phyloP scores from a whole-genome alignment of 768 basidiomycete species.

The Trametes cubensis region DNA sequence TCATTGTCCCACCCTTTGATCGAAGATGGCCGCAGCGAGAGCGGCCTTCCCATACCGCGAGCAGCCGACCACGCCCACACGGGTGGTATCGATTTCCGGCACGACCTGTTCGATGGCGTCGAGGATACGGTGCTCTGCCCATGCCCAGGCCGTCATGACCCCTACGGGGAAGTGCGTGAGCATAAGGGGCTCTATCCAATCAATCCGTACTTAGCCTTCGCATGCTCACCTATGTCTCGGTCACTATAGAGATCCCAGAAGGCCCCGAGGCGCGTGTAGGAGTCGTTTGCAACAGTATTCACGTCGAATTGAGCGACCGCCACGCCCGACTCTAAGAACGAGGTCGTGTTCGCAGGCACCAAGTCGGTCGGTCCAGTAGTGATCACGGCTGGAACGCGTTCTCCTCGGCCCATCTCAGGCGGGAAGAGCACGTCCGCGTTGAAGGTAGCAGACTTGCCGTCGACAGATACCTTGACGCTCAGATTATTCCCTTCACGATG shows the following conservation, averaged over 20 bases:
- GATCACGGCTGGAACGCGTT: slow-evolving; percentile 9
- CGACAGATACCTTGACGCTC: slow-evolving; percentile 4
- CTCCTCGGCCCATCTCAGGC: not conserved
- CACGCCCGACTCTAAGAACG: slow-evolving; percentile 16
- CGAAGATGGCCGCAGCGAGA: slow-evolving; percentile 15
- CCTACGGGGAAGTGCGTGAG: not conserved
- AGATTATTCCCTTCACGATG: slow-evolving; percentile 6
- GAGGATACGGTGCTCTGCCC: slow-evolving; percentile 12
- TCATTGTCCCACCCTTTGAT: not conserved
- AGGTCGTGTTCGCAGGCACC: not conserved
- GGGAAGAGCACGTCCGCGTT: slow-evolving; percentile 10
- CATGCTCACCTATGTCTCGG: slow-evolving; percentile 10
- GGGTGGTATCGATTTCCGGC: slow-evolving; percentile 5
- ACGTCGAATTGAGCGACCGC: slow-evolving; percentile 12
- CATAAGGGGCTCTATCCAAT: not conserved
- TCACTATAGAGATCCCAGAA: slow-evolving; percentile 14
- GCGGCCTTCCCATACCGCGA: slow-evolving; percentile 15
- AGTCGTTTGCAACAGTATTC: slow-evolving; percentile 8
- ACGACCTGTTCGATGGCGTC: slow-evolving; percentile 16
- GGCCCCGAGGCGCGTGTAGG: slow-evolving; percentile 2
- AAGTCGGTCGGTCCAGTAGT: slow-evolving; percentile 2
- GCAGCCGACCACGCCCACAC: slow-evolving; percentile 12
- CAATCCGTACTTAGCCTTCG: not conserved
- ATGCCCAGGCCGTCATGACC: slow-evolving; percentile 8
- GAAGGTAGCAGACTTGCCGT: slow-evolving; percentile 1